Percentiles rank a stretch among this genome's conserved stretches.
phyloP scores from a whole-genome alignment of 2,329 filamentous ascomycete species.

The Gliomastix tumulicola region DNA sequence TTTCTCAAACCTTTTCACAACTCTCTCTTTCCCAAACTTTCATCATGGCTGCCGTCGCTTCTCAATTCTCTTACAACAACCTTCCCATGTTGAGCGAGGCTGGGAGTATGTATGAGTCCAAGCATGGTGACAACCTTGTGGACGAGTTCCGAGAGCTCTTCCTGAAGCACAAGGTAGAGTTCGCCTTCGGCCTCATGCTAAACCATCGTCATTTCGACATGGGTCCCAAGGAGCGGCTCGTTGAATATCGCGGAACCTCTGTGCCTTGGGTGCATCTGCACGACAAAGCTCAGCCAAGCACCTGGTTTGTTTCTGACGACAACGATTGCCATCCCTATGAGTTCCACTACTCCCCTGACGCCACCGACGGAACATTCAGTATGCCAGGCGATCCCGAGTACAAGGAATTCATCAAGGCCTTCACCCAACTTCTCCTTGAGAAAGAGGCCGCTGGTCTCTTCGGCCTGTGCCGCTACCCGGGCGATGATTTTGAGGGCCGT shows the following conservation, averaged over 20 bases:
- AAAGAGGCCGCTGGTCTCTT: not conserved
- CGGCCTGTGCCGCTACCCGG: conserved; percentile 2
- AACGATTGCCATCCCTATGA: not conserved
- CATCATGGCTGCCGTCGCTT: not conserved
- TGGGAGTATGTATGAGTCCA: not conserved
- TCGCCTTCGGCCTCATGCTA: not conserved
- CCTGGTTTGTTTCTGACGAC: conserved; percentile 1
- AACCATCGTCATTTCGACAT: conserved; percentile 4
- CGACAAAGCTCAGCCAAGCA: not conserved
- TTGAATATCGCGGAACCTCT: conserved; percentile 3
- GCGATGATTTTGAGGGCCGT: conserved; percentile 2
- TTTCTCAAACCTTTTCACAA: too few species aligned
- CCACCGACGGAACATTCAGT: not conserved
- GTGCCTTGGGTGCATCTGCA: not conserved
- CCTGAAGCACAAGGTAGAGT: not conserved
- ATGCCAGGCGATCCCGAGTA: not conserved
- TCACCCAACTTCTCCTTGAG: not conserved
- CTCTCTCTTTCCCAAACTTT: too few species aligned
- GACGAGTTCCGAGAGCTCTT: not conserved
- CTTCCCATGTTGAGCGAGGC: not conserved
- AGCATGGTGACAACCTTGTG: not conserved
- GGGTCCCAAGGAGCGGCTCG: conserved; percentile 1
- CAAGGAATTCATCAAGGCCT: not conserved
- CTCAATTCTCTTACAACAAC: not conserved
- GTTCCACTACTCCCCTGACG: not conserved